Percentiles rank a stretch among this genome's conserved stretches.
Conservation (phyloP, 768 basidiomycete genomes). For the Mrakia gelida region DNA sequence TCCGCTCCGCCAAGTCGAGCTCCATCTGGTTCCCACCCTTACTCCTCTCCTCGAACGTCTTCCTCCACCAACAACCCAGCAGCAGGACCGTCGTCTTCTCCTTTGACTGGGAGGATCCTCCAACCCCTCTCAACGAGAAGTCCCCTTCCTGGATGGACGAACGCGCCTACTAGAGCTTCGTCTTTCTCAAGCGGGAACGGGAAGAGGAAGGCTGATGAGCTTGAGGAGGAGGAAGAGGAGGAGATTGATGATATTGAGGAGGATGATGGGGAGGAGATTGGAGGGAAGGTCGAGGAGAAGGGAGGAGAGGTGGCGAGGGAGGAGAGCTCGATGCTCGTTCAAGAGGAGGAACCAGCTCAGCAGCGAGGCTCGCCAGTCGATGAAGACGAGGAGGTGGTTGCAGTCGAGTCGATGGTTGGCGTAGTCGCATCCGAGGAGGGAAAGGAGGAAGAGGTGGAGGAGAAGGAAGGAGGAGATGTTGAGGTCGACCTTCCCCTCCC, state of each 20-base stretch:
- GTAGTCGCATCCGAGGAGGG: no score
- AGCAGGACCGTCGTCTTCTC: background rate
- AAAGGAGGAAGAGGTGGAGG: no score
- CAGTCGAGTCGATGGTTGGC: no score
- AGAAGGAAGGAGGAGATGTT: background rate
- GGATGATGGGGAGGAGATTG: background rate
- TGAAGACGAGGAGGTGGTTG: no score
- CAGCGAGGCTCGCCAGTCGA: no score
- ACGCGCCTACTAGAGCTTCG: background rate
- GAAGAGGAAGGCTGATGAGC: background rate
- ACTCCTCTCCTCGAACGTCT: background rate
- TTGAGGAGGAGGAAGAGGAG: background rate
- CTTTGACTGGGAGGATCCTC: background rate
- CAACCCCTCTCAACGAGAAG: background rate
- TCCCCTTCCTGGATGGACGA: background rate
- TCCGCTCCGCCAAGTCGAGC: background rate
- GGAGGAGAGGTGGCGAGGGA: background rate
- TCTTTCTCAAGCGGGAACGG: background rate
- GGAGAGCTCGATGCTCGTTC: no score
- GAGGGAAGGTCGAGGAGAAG: background rate
- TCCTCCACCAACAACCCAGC: background rate
- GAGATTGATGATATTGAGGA: background rate
- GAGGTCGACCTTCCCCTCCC: background rate
- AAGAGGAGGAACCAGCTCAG: no score
- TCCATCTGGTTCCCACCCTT: background rate